These are phyloP conservation scores for Saccharomycopsis vini DNA, from an alignment of 805 yeast species.

Conservation along the genomic window DNA sequence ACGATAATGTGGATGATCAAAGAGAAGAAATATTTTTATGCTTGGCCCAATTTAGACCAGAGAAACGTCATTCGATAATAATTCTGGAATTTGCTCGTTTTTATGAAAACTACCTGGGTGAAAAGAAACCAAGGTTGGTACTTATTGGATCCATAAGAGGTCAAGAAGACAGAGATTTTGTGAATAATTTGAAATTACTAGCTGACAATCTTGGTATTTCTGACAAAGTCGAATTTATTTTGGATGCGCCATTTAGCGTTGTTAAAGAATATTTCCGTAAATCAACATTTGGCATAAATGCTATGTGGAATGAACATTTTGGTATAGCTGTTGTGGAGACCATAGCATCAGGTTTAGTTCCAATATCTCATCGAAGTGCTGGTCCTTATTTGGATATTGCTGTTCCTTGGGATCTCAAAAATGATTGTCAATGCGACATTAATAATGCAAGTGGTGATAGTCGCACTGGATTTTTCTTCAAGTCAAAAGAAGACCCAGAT, in stretches of 20 bases:
- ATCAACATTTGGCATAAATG: conserved; percentile 74
- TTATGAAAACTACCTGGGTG: conserved; percentile 23
- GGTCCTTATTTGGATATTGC: conserved; percentile 91
- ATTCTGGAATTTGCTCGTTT: conserved; percentile 55
- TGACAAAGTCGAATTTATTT: conserved; percentile 41
- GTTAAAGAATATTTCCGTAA: conserved; percentile 45
- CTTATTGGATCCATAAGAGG: conserved; percentile 82
- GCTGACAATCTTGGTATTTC: conserved; percentile 38
- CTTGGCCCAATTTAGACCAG: conserved; percentile 92
- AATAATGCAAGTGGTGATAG: conserved; percentile 32
- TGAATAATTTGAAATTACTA: conserved; percentile 37
- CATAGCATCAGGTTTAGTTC: conserved; percentile 75
- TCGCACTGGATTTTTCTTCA: conserved; percentile 71
- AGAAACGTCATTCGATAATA: conserved; percentile 76
- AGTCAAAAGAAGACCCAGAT: conserved; percentile 67
- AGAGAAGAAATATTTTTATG: conserved; percentile 42
- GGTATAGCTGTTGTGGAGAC: conserved; percentile 97
- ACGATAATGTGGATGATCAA: conserved; percentile 17
- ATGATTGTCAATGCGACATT: conserved; percentile 24
- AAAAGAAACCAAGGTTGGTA: conserved; percentile 41
- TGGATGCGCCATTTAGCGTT: conserved; percentile 65
- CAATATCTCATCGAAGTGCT: conserved; percentile 89
- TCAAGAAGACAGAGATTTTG: conserved; percentile 51
- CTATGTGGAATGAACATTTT: conserved; percentile 99
- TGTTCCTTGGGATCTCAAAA: conserved; percentile 37